A percentile compares a stretch with the other conserved stretches of the same genome.
These are phyloP conservation scores for Reticulascus tulasneorum DNA, from an alignment of 2,329 filamentous ascomycete genomes.

Conservation along the genomic window DNA sequence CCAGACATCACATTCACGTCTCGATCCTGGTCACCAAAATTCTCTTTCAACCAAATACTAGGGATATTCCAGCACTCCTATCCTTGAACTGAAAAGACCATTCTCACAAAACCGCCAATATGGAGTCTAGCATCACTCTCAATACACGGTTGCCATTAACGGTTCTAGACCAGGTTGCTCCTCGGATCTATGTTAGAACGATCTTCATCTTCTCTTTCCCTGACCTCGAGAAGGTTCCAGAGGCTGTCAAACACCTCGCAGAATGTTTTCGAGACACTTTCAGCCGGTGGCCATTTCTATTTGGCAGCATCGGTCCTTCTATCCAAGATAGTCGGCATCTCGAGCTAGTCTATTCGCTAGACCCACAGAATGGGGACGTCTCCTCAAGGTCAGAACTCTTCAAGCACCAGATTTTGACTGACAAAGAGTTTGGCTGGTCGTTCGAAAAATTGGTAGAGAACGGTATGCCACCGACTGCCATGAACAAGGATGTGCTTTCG, in stretches of 20 bases:
- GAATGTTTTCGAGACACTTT: not conserved
- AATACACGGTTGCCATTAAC: not conserved
- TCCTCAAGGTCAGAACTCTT: no score
- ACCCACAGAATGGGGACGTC: no score
- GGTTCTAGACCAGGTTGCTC: conserved; percentile 8
- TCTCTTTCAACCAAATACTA: no score
- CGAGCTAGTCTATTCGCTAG: conserved; percentile 2
- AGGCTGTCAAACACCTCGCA: not conserved
- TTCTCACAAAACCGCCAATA: no score
- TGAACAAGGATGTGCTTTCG: conserved; percentile 8
- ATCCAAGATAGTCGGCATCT: not conserved
- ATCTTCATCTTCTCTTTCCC: conserved; percentile 1
- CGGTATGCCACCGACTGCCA: not conserved
- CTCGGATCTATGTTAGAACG: conserved; percentile 6
- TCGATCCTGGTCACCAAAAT: no score
- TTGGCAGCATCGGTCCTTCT: conserved; percentile 3
- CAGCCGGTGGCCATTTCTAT: conserved; percentile 4
- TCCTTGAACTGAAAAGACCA: no score
- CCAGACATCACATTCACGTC: no score
- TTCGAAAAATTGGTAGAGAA: not conserved
- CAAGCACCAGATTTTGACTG: no score
- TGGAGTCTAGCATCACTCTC: no score
- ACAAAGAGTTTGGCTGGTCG: no score
- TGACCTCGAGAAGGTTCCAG: not conserved
- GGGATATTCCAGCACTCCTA: no score